Evolutionary conservation across 1,139 yeast genomes (phyloP).

Genomic region (Pichia kudriavzevii): DNA sequence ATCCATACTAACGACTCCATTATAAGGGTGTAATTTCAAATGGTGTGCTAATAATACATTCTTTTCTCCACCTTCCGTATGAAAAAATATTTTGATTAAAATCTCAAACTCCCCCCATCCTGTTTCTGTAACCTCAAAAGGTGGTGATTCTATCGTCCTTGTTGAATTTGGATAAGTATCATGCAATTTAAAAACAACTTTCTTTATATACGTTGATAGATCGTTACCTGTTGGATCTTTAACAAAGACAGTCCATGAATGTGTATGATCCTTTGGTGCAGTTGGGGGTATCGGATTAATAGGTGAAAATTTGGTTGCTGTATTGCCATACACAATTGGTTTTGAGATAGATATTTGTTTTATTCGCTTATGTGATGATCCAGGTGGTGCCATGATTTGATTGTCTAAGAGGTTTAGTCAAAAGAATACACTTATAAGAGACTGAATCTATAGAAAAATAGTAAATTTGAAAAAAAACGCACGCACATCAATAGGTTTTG

Average conservation of each 20-base stretch:
- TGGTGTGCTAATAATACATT: constrained; percentile 82
- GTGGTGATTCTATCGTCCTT: constrained; percentile 79
- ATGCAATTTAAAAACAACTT: constrained; percentile 89
- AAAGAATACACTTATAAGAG: not conserved
- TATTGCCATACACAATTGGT: constrained; percentile 84
- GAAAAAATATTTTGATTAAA: constrained; percentile 77
- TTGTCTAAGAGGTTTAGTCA: not conserved
- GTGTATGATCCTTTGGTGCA: constrained; percentile 89
- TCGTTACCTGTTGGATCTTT: constrained; percentile 81
- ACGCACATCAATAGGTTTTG: too few species aligned
- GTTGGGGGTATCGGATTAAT: constrained; percentile 54
- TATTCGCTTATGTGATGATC: constrained; percentile 25
- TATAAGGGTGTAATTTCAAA: constrained; percentile 81
- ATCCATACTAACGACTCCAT: constrained; percentile 14
- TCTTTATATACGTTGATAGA: constrained; percentile 73
- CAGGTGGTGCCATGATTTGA: constrained; percentile 27
- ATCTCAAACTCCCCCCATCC: constrained; percentile 99
- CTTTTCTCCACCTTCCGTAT: constrained; percentile 81
- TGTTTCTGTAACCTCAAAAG: constrained; percentile 91
- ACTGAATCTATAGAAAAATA: too few species aligned
- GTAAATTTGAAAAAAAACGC: too few species aligned
- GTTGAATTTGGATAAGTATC: constrained; percentile 87
- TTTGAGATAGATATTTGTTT: constrained; percentile 70
- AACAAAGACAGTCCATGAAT: constrained; percentile 90
- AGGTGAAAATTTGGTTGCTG: constrained; percentile 44